A percentile compares a stretch with the other conserved stretches of the same genome.
Evolutionary conservation across 73 alveolate genomes (phyloP).

Genomic region (Paramecium octaurelia): DNA sequence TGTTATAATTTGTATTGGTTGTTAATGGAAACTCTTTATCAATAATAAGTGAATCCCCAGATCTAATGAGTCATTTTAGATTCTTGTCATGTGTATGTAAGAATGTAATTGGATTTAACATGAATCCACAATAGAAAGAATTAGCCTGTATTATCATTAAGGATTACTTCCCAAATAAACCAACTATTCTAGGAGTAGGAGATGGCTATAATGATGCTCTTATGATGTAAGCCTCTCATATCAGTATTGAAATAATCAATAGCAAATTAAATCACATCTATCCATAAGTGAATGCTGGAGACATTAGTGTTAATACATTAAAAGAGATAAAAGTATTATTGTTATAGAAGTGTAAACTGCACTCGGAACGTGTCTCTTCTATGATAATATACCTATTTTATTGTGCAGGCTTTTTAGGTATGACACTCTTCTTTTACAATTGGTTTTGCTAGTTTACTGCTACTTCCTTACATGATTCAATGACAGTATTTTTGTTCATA

Average conservation of each 20-base stretch:
- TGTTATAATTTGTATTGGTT: not conserved
- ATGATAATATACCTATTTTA: constrained; percentile 40
- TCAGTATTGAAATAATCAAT: constrained; percentile 48
- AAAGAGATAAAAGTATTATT: constrained; percentile 9
- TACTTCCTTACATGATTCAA: constrained; percentile 45
- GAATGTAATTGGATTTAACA: constrained; percentile 41
- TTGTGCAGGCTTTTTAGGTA: constrained; percentile 17
- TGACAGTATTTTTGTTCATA: constrained; percentile 37
- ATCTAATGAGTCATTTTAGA: constrained; percentile 47
- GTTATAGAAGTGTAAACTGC: not conserved
- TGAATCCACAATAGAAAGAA: constrained; percentile 48
- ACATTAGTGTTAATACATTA: constrained; percentile 10
- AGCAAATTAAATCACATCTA: not conserved
- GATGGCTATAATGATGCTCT: constrained; percentile 56
- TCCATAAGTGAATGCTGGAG: constrained; percentile 54
- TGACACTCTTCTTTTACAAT: constrained; percentile 43
- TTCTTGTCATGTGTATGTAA: constrained; percentile 46
- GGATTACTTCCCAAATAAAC: constrained; percentile 17
- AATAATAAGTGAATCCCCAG: not conserved
- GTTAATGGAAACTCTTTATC: constrained; percentile 44
- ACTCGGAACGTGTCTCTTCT: not conserved
- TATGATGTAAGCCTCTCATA: constrained; percentile 52
- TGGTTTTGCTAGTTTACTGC: constrained; percentile 57
- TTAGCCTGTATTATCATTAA: not conserved
- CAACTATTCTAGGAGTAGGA: constrained; percentile 50